A percentile compares a stretch with the other conserved stretches of the same genome.
phyloP scores from a whole-genome alignment of 1,284 basidiomycete genomes.

The Fomes fomentarius region DNA sequence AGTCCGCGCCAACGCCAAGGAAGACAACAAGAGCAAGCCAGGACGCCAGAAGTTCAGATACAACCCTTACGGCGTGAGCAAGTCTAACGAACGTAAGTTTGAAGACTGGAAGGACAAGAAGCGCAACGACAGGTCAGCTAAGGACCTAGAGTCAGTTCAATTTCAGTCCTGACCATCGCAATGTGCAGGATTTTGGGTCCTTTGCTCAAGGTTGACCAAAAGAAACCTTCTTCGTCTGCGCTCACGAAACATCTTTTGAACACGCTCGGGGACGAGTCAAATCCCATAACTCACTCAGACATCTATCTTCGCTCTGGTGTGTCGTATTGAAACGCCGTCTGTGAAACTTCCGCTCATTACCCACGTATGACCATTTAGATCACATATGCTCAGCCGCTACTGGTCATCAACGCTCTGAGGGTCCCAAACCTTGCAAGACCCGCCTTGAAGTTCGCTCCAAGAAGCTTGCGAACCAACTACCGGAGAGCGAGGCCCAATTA shows the following conservation, averaged over 20 bases:
- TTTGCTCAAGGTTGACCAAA: slow-evolving; percentile 30
- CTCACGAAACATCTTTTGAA: slow-evolving; percentile 59
- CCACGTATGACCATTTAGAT: slow-evolving; percentile 42
- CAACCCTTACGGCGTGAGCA: slow-evolving; percentile 36
- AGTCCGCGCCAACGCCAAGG: slow-evolving; percentile 18
- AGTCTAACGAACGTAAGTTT: slow-evolving; percentile 28
- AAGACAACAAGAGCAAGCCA: slow-evolving; percentile 25
- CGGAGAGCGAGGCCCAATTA: slow-evolving; percentile 32
- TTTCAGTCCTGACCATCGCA: neutral
- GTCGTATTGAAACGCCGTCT: neutral
- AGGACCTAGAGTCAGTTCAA: neutral
- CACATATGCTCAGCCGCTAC: slow-evolving; percentile 59
- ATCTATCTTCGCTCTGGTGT: slow-evolving; percentile 61
- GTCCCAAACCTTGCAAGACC: slow-evolving; percentile 37
- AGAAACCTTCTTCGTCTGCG: slow-evolving; percentile 44
- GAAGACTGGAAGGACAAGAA: slow-evolving; percentile 36
- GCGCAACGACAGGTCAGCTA: slow-evolving; percentile 31
- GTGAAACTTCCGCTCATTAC: slow-evolving; percentile 7
- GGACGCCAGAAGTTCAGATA: slow-evolving; percentile 32
- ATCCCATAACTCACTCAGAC: slow-evolving; percentile 76
- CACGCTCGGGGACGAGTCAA: slow-evolving; percentile 59
- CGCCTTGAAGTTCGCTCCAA: slow-evolving; percentile 50
- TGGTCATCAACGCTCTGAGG: slow-evolving; percentile 70
- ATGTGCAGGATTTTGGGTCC: slow-evolving; percentile 37
- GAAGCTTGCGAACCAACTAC: slow-evolving; percentile 55